Evolutionary conservation across 805 yeast genomes (phyloP), one percentile per base, ranked within the genome.

Genomic region (Candida gorgasii): DNA sequence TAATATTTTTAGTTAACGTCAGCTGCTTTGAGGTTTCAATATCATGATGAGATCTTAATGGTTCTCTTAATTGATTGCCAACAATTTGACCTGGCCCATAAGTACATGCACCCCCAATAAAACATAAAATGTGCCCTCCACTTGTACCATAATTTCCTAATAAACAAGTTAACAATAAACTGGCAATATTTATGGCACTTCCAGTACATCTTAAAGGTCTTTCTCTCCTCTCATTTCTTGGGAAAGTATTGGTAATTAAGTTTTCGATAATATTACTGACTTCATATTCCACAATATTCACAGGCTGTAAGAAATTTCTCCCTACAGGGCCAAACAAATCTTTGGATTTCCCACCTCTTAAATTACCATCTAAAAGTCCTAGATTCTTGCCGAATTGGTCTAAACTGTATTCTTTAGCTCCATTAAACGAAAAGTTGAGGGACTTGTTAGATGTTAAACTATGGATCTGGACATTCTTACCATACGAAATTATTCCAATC

Each of bases 41-140:
- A 62, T 93, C 99, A 58, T 86, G 88, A 67, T 93, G 99, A 7
- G 99, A 93, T 73, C 99, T 82, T 55, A 93, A 86, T 37, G 99
- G 97, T 66, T 93, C 99, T 61, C 87, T 86, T 62, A 93, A 76
- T 63, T 89, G 93, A 17, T 84, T 81, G 34, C 92, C 88, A 20
- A 93, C 99, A 52, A 93, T 89, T 61, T 87, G 72, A 54, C 99
- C 99, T 9, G 99, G 98, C 35, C 85, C 86, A 59, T 86, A 82
- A 35, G 99, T 93, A 62, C 97, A 84, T 37, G 97, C 95, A 49
- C 99, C 99, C 40, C 93, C 95, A 27, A 95, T 81, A 59, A 93
- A 93, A 46, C 93, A 72, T 70, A 89, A 80, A 52, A 93, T 75
- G 17, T 95, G 89, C 2, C 53, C 53, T 3, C 52, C 52, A 61